These are phyloP conservation scores for Aspergillus neotritici DNA, from an alignment of 2,329 filamentous ascomycete species.

Conservation along the genomic window DNA sequence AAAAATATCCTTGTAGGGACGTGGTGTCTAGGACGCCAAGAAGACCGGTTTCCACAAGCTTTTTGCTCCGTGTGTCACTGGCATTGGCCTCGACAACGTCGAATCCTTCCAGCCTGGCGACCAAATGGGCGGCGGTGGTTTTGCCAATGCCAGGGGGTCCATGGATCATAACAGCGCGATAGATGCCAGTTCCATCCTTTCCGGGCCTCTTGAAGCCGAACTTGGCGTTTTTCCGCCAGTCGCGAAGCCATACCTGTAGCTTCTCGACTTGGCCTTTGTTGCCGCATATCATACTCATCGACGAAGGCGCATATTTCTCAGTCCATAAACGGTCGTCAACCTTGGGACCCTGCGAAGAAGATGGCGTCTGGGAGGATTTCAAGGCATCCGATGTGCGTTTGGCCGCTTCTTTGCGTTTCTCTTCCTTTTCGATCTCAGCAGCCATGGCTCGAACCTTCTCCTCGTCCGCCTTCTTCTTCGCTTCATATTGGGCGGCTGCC, in stretches of 20 bases:
- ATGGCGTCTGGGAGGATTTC: slow-evolving; percentile 44
- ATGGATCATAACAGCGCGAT: slow-evolving; percentile 88
- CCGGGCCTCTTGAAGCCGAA: slow-evolving; percentile 77
- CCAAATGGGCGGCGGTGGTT: slow-evolving; percentile 91
- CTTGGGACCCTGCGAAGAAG: slow-evolving; percentile 35
- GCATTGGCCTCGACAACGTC: slow-evolving; percentile 94
- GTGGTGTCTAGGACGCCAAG: slow-evolving; percentile 89
- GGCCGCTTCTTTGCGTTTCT: slow-evolving; percentile 45
- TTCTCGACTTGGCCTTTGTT: slow-evolving; percentile 89
- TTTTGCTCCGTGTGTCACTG: slow-evolving; percentile 93
- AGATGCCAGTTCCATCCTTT: slow-evolving; percentile 73
- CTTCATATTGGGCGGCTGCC: slow-evolving; percentile 75
- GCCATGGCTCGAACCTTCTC: slow-evolving; percentile 75
- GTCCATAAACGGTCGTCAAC: slow-evolving; percentile 74
- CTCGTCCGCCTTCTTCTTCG: slow-evolving; percentile 80
- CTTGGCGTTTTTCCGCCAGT: slow-evolving; percentile 73
- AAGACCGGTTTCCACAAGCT: slow-evolving; percentile 82
- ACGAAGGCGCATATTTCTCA: slow-evolving; percentile 85
- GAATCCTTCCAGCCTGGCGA: slow-evolving; percentile 86
- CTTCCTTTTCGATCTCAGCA: slow-evolving; percentile 77
- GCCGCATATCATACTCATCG: slow-evolving; percentile 83
- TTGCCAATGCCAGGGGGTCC: slow-evolving; percentile 96
- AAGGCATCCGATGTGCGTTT: slow-evolving; percentile 39
- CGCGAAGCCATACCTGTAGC: slow-evolving; percentile 78
- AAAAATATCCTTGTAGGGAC: slow-evolving; percentile 85